Evolutionary conservation across 768 basidiomycete species (phyloP), one percentile per base, ranked within the genome.

Genomic region (Boletales sp.): DNA sequence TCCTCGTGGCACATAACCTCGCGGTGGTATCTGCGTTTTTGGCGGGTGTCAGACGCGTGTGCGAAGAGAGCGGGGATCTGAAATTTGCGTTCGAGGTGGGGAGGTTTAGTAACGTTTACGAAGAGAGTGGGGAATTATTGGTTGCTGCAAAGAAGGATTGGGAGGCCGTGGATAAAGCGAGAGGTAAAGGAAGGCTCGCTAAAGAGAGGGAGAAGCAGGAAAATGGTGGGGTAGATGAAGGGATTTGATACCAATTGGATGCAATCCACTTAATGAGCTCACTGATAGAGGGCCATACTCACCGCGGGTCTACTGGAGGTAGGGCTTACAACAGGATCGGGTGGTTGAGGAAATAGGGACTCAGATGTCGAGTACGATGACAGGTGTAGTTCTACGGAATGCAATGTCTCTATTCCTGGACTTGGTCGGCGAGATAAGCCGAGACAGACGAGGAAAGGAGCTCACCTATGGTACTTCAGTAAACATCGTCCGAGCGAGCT

Each of bases 1-100:
- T 93, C 19, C 77, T 94, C 15, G 76, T 74, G 11, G 74, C 83
- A 68, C 92, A 94, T 65, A 94, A 94, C 56, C 72, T 90, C 27
- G 63, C 78, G 1, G 77, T 92, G 1, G 68, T 90, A 24, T 78
- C 83, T 36, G 63, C 69, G 1, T 89, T 94, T 62, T 80, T 92
- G 40, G 68, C 67, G 0, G 79, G 78, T 0, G 69, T 93, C 2
- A 76, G 90, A 43, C 37, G 48, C 0, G 52, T 71, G 12, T 61
- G 75, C 17, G 31, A 11, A 5, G 51, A 56, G n/a, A 18, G 29
- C 2, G 32, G 31, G 40, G 50, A 29, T 24, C 14, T 18, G 0
- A 40, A 19, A 11, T 79, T 81, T 62, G 57, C 55, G 1, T 57
- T 63, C 21, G 84, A 87, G 53, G 74, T 84, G 2, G 65, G 67